Evolutionary conservation across 2,329 filamentous ascomycete species (phyloP).

Genomic region (Amauroascus verrucosus): DNA sequence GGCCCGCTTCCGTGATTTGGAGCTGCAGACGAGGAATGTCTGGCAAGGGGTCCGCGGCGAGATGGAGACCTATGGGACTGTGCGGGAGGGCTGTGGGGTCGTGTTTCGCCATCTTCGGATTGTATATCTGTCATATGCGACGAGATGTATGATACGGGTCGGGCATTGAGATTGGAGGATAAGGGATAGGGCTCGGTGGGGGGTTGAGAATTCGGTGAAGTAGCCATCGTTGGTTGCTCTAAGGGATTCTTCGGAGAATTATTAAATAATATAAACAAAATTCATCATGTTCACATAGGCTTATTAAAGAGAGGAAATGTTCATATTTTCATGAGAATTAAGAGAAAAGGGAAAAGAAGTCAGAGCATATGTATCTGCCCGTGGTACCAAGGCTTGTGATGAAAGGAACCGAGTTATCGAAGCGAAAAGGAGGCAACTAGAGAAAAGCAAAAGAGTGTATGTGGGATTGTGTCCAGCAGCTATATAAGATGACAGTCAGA

Average conservation of each 20-base stretch:
- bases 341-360: not conserved
- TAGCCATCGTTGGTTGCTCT: slow-evolving; percentile 9
- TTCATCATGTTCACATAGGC: slow-evolving; percentile 2
- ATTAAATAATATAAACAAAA: slow-evolving; percentile 2
- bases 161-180: slow-evolving; percentile 16
- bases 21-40: slow-evolving; percentile 15
- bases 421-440: not conserved
- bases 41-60: slow-evolving; percentile 17
- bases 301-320: not conserved
- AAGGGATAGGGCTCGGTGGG: slow-evolving; percentile 5
- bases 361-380: not conserved
- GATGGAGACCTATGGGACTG: slow-evolving; percentile 29
- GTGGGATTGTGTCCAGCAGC: too few species aligned
- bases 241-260: not conserved
- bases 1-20: slow-evolving; percentile 27
- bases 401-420: not conserved
- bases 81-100: slow-evolving; percentile 39
- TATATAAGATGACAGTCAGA: not conserved
- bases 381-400: too few species aligned
- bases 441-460: not conserved
- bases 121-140: slow-evolving; percentile 58
- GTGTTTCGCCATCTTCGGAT: slow-evolving; percentile 42
- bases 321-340: not conserved
- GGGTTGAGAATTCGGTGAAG: not conserved
- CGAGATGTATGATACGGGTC: slow-evolving; percentile 46